These are phyloP conservation scores for Adansonia grandidieri DNA, from an alignment of 441 rosid genomes.

Conservation along the genomic window DNA sequence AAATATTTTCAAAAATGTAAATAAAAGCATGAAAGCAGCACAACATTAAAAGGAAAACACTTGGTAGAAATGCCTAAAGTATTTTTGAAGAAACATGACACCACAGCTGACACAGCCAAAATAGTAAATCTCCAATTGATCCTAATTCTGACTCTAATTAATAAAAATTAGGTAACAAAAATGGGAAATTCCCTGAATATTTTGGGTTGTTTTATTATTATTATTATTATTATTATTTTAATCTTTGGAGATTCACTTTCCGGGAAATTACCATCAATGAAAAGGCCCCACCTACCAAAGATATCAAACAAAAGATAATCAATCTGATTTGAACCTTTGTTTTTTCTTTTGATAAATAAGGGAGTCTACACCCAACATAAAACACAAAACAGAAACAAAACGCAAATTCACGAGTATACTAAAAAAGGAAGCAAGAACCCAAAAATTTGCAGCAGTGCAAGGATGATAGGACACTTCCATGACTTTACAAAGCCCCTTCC, in stretches of 20 bases:
- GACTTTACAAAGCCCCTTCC: neutral
- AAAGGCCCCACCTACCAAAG: slow-evolving; percentile 30
- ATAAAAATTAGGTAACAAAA: neutral
- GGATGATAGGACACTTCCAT: slow-evolving; percentile 33
- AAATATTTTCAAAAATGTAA: neutral
- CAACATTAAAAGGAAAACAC: neutral
- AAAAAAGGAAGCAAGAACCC: slow-evolving; percentile 9
- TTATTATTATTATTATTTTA: neutral
- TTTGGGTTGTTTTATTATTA: neutral
- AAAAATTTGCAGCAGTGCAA: slow-evolving; percentile 21
- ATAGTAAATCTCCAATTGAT: neutral
- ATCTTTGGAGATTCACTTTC: neutral
- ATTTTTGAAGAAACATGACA: neutral
- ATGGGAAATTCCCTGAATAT: neutral
- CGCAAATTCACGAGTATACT: slow-evolving; percentile 33
- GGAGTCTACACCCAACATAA: neutral
- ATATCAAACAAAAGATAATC: neutral
- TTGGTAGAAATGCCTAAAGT: neutral
- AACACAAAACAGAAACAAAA: neutral
- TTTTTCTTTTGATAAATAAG: neutral
- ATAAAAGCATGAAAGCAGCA: too few species aligned
- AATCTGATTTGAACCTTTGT: too few species aligned
- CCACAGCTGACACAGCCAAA: neutral
- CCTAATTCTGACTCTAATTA: neutral
- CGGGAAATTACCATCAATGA: slow-evolving; percentile 6